These are phyloP conservation scores for Cladophialophora yegresii DNA, from an alignment of 2,329 filamentous ascomycete species.

Conservation along the genomic window DNA sequence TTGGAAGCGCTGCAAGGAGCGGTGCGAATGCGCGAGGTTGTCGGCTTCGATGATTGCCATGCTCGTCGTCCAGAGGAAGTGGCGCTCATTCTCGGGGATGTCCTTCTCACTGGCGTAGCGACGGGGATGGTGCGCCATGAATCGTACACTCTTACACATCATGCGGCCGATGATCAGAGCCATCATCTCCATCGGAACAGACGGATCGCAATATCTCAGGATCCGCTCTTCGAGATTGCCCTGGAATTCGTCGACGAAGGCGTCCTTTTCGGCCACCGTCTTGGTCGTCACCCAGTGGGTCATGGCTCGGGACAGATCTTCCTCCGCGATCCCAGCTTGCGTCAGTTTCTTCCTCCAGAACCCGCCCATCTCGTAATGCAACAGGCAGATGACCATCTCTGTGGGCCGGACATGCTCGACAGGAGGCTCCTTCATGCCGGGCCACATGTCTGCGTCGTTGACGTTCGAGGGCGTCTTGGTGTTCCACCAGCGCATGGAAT, in stretches of 20 bases:
- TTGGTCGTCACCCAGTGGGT: constrained; percentile 25
- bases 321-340: constrained; percentile 3
- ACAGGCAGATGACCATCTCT: constrained; percentile 61
- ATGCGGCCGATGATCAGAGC: constrained; percentile 47
- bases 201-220: constrained; percentile 54
- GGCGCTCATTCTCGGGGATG: constrained; percentile 41
- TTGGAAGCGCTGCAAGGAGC: constrained; percentile 43
- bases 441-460: constrained; percentile 46
- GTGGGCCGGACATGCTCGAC: constrained; percentile 31
- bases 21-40: constrained; percentile 44
- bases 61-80: constrained; percentile 45
- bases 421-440: constrained; percentile 43
- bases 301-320: constrained; percentile 10
- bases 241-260: constrained; percentile 46
- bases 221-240: constrained; percentile 57
- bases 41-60: constrained; percentile 44
- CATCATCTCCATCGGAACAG: constrained; percentile 50
- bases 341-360: constrained; percentile 40
- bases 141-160: constrained; percentile 46
- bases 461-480: constrained; percentile 48
- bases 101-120: constrained; percentile 38
- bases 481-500: constrained; percentile 43
- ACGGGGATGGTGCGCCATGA: constrained; percentile 50
- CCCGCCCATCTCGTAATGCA: constrained; percentile 64
- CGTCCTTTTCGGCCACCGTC: constrained; percentile 42